Percentiles rank a stretch among this genome's conserved stretches.
These are phyloP conservation scores for Hymenoscyphus fructigenus DNA, from an alignment of 2,329 filamentous ascomycete genomes.

Conservation along the genomic window DNA sequence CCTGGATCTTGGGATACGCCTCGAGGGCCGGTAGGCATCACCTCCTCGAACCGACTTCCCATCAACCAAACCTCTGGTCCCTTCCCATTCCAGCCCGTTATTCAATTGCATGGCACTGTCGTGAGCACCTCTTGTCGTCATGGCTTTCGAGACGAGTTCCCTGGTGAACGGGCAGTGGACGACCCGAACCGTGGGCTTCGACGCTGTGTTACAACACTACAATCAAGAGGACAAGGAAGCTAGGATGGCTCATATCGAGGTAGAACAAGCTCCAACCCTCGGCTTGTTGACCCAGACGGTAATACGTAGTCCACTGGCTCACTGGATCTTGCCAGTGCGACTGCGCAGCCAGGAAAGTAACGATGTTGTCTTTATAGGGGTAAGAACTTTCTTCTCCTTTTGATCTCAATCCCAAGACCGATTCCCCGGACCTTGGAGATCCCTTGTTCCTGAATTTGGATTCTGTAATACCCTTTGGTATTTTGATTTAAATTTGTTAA, in stretches of 20 bases:
- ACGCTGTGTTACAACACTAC: constrained; percentile 42
- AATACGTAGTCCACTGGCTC: constrained; percentile 70
- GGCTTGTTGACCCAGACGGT: constrained; percentile 80
- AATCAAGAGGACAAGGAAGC: constrained; percentile 36
- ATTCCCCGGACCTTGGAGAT: neutral
- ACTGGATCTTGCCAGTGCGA: constrained; percentile 77
- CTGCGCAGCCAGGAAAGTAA: constrained; percentile 69
- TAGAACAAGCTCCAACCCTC: constrained; percentile 49
- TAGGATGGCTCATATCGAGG: constrained; percentile 34
- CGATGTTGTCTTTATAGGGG: constrained; percentile 84
- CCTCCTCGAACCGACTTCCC: neutral
- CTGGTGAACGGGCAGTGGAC: constrained; percentile 39
- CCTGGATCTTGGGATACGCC: neutral
- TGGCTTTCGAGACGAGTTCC: constrained; percentile 35
- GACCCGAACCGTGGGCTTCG: constrained; percentile 40
- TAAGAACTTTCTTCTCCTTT: constrained; percentile 44
- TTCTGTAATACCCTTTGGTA: neutral
- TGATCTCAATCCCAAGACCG: neutral
- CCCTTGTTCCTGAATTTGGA: neutral
- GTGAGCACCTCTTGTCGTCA: constrained; percentile 14
- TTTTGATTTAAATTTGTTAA: neutral
- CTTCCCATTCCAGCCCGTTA: neutral
- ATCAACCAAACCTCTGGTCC: neutral
- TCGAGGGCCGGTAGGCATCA: neutral
- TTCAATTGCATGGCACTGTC: neutral